Evolutionary conservation across 352 stramenopile species (phyloP).

Genomic region (Elongisporangium anandrum): DNA sequence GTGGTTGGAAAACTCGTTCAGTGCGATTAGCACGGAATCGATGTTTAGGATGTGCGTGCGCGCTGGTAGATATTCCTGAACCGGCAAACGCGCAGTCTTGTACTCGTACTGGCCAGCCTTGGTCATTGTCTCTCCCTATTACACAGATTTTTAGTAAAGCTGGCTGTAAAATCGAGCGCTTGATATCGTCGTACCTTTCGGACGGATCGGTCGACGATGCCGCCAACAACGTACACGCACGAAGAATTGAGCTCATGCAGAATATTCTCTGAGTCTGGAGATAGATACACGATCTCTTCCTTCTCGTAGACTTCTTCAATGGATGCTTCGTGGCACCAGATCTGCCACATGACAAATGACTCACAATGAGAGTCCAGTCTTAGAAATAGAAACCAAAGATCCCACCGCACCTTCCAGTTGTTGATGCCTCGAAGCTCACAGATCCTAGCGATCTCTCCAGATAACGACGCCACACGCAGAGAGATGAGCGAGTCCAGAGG

Average conservation of each 20-base stretch:
- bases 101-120: slow-evolving; percentile 30
- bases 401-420: slow-evolving; percentile 52
- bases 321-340: slow-evolving; percentile 32
- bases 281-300: slow-evolving; percentile 75
- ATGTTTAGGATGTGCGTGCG: slow-evolving; percentile 76
- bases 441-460: slow-evolving; percentile 20
- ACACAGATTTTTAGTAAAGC: not conserved
- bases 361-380: not conserved
- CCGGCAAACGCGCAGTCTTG: slow-evolving; percentile 44
- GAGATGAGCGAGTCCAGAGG: slow-evolving; percentile 56
- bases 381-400: no score
- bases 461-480: slow-evolving; percentile 50
- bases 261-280: slow-evolving; percentile 71
- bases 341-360: slow-evolving; percentile 7
- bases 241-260: slow-evolving; percentile 42
- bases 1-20: slow-evolving; percentile 77
- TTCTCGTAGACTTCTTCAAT: slow-evolving; percentile 46
- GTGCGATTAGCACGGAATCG: slow-evolving; percentile 61
- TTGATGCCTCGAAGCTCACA: slow-evolving; percentile 34
- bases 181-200: slow-evolving; percentile 37
- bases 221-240: slow-evolving; percentile 73
- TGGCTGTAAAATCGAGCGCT: not conserved
- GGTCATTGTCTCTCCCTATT: slow-evolving; percentile 34
- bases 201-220: slow-evolving; percentile 83
- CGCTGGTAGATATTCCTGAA: slow-evolving; percentile 55